Percentiles rank a stretch among this genome's conserved stretches.
phyloP scores from a whole-genome alignment of 139 green algal genomes.

The Gonium pectorale region DNA sequence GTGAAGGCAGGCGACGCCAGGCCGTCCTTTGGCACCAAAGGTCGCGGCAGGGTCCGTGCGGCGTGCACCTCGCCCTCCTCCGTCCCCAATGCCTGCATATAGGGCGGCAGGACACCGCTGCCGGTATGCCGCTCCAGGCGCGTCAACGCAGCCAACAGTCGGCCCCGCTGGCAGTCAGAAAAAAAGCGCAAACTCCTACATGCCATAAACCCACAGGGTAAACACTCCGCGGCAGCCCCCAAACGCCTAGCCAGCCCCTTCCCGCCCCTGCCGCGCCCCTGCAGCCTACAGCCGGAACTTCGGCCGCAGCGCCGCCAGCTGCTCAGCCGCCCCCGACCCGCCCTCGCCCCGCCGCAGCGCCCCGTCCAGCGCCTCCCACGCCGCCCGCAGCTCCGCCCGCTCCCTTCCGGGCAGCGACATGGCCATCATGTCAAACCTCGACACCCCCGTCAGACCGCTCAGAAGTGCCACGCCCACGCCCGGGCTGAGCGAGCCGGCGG shows the following conservation, averaged over 20 bases:
- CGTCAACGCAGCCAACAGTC: too few species aligned
- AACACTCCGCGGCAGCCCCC: too few species aligned
- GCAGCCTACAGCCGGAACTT: conserved; percentile 54
- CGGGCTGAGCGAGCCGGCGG: neutral
- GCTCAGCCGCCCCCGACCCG: neutral
- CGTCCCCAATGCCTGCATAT: too few species aligned
- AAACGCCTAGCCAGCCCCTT: neutral
- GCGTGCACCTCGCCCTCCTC: too few species aligned
- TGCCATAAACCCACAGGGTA: too few species aligned
- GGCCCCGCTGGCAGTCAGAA: too few species aligned
- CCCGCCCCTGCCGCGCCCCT: neutral
- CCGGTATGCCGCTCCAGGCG: too few species aligned
- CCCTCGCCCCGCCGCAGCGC: neutral
- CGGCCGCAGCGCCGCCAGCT: conserved; percentile 20
- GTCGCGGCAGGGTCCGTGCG: too few species aligned
- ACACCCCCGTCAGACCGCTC: conserved; percentile 39
- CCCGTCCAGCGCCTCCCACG: conserved; percentile 47
- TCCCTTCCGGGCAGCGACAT: conserved; percentile 56
- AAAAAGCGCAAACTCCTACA: too few species aligned
- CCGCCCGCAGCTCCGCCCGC: conserved; percentile 42
- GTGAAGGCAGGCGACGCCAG: too few species aligned
- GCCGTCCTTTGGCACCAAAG: too few species aligned
- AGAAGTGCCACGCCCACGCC: conserved; percentile 47
- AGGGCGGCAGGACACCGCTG: too few species aligned
- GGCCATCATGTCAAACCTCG: conserved; percentile 60